Evolutionary conservation across 352 stramenopile genomes (phyloP).

Genomic region (Peronospora farinosa): DNA sequence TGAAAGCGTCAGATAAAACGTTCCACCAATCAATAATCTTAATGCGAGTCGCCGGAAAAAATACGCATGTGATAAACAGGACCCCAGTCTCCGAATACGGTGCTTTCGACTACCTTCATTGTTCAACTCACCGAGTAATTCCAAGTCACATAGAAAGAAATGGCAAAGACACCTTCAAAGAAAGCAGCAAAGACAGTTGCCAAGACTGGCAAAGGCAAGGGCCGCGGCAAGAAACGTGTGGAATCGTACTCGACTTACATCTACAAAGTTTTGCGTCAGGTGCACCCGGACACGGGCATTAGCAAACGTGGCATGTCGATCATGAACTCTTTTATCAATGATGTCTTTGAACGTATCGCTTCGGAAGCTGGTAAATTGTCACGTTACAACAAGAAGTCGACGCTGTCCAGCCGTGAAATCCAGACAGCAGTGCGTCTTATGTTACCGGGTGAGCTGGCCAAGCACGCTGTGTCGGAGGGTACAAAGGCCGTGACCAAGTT

Average conservation of each 20-base stretch:
- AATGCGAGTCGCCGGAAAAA: conserved; percentile 18
- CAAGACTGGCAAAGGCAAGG: conserved; percentile 77
- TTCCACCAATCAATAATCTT: conserved; percentile 20
- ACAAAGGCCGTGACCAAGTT: conserved; percentile 95
- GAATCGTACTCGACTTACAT: conserved; percentile 90
- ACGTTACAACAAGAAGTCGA: conserved; percentile 99
- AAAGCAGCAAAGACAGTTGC: conserved; percentile 79
- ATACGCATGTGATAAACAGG: not conserved
- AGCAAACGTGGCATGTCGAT: conserved; percentile 97
- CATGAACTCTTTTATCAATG: conserved; percentile 99
- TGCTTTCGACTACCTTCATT: conserved; percentile 13
- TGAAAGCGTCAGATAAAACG: not conserved
- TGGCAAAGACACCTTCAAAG: conserved; percentile 96
- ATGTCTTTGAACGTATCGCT: conserved; percentile 98
- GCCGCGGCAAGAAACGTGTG: conserved; percentile 84
- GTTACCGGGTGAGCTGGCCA: conserved; percentile 94
- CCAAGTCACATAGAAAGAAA: conserved; percentile 36
- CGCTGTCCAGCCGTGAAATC: conserved; percentile 94
- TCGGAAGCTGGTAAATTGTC: conserved; percentile 93
- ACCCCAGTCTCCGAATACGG: too few relatives aligned
- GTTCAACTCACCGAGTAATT: conserved; percentile 32
- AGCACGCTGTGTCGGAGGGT: conserved; percentile 95
- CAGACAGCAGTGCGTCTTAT: conserved; percentile 94
- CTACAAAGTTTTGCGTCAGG: conserved; percentile 91
- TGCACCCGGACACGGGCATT: conserved; percentile 96